These are phyloP conservation scores for Rhexocercosporidium sp. DNA, from an alignment of 2,329 filamentous ascomycete species.

Conservation along the genomic window DNA sequence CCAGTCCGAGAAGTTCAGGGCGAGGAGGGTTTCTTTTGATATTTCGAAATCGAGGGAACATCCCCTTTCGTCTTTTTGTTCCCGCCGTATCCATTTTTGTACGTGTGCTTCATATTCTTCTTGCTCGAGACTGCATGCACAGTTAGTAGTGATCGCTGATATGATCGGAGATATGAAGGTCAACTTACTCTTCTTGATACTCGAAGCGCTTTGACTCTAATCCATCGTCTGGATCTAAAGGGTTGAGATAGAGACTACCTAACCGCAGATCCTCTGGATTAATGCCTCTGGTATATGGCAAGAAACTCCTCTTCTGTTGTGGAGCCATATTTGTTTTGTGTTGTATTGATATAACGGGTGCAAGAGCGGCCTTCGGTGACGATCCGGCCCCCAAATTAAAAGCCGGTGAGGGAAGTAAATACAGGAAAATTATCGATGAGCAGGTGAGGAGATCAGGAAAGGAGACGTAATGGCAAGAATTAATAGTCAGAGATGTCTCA, in stretches of 20 bases:
- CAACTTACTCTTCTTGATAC: conserved; percentile 11
- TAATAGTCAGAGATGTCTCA: conserved; percentile 10
- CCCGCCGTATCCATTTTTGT: conserved; percentile 9
- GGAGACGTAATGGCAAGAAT: conserved; percentile 2
- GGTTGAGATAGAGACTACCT: conserved; percentile 14
- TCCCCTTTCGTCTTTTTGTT: conserved; percentile 12
- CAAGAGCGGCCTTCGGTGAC: background rate
- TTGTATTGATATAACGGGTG: background rate
- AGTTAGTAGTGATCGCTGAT: background rate
- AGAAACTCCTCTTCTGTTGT: conserved; percentile 17
- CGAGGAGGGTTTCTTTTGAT: conserved; percentile 5
- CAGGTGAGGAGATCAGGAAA: background rate
- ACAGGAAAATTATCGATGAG: background rate
- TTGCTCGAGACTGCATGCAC: background rate
- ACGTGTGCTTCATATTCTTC: conserved; percentile 8
- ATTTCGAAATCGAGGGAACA: conserved; percentile 11
- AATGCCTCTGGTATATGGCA: conserved; percentile 9
- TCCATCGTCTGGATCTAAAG: conserved; percentile 12
- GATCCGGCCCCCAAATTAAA: background rate
- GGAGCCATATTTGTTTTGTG: conserved; percentile 9
- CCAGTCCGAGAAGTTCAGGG: conserved; percentile 9
- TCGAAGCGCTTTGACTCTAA: conserved; percentile 14
- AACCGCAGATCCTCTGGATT: conserved; percentile 11
- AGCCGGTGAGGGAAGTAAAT: background rate
- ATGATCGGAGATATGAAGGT: background rate